Base-by-base conservation (phyloP, 2,329 filamentous ascomycete genomes). In the Thelonectria discophora region DNA sequence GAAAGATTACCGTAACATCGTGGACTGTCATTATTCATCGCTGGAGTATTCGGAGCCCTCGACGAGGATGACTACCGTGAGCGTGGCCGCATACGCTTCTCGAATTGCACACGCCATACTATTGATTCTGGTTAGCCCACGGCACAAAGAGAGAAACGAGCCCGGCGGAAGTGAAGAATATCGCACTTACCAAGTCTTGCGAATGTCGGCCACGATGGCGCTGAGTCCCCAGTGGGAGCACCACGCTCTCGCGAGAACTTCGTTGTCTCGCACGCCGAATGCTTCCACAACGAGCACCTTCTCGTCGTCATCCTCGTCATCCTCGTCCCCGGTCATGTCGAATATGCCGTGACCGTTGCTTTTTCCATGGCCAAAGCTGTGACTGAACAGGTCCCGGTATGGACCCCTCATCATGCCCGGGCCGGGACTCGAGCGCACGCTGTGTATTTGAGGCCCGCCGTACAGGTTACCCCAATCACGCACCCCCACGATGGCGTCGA, bases 161-260 rank as follows among this genome's bases (percentile, higher is more conserved):
- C 15, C 21, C 21, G 10, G 42, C 20, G 17, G 11, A 15, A 24
- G 39, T 20, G 11, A 7, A 6, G 32, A 17, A 47, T 12, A 37
- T 52, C 53, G 18, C 49, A 80, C 85, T 75, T 70, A 87, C 85
- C 86, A 93, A 15, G 90, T 92, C 77, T 83, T 86, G 60, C 84
- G 80, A 54, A 91, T 74, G 74, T 92, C 88, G 9, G 89, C 89
- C 60, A 92, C 84, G 17, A 93, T 78, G 1, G 90, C 90, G 71
- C 84, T 88, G 69, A 92, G 76, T 2, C 90, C 90, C 85, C 89
- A 91, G 69, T 92, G 88, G 57, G 89, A 85, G 73, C 90, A 93
- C 90, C 90, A 93, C 7, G 90, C 90, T 64, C 90, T 80, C 1
- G 88, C 90, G 69, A 93, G 83, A 4, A 92, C 90, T 75, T 93